Evolutionary conservation across 23 red algal species (phyloP).

Genomic region (Cyanidioschyzon merolae): DNA sequence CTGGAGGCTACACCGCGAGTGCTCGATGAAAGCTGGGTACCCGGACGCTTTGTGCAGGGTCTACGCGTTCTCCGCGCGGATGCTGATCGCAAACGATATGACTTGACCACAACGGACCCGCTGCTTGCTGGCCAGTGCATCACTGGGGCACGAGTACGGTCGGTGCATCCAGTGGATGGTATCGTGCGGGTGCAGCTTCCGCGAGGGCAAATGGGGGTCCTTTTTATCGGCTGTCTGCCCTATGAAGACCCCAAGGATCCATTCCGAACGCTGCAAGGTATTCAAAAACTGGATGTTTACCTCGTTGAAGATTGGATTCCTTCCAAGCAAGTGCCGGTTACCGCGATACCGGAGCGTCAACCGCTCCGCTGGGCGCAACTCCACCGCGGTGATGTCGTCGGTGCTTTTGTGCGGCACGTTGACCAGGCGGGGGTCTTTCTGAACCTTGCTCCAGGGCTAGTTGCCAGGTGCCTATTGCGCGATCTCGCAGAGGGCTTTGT

Average conservation of each 20-base stretch:
- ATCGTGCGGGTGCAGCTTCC: not conserved
- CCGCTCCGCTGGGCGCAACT: not conserved
- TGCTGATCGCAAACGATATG: not conserved
- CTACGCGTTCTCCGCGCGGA: not conserved
- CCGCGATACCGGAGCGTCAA: not conserved
- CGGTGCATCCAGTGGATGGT: not conserved
- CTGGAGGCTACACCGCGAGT: not conserved
- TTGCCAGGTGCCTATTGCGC: not conserved
- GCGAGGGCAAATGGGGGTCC: not conserved
- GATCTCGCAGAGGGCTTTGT: not conserved
- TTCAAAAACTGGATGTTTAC: not conserved
- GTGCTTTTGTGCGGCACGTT: not conserved
- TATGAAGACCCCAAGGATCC: not conserved
- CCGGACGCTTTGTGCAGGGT: not conserved
- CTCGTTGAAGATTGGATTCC: not conserved
- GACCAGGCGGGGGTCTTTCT: not conserved
- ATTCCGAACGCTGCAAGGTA: not conserved
- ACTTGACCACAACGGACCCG: not conserved
- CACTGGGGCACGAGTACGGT: not conserved
- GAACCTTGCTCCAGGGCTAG: not conserved
- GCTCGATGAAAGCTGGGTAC: not conserved
- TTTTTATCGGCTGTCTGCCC: not conserved
- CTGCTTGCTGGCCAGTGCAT: constrained; percentile 1
- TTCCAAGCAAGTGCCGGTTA: not conserved
- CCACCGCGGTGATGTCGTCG: not conserved